Evolutionary conservation across 495 filamentous ascomycete genomes (phyloP), one percentile per base, ranked within the genome.

Genomic region (Aspergillus indologenus): DNA sequence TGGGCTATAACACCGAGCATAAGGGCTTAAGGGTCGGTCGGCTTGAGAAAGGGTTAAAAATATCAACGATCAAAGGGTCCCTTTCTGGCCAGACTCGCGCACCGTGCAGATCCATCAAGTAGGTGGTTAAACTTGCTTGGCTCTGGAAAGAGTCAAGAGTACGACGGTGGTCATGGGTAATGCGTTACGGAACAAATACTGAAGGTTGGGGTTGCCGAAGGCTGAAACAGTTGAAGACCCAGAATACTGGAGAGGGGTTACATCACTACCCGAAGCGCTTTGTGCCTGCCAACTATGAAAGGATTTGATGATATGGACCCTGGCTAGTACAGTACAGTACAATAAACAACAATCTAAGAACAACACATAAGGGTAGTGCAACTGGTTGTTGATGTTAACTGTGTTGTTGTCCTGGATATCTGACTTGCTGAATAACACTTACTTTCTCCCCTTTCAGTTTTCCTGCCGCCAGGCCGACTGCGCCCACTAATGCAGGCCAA

Each of bases 401-500:
- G n/a, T n/a, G 34, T 40, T 40, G 34, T 40, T 40, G 12, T 40
- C 12, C 7, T 40, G 34, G n/a, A n/a, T n/a, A n/a, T 40, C 34
- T 40, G 12, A 11, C 26, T 9, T 29, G 26, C 26, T 29, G 26
- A 29, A 4, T 29, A 29, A 29, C 26, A n/a, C n/a, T n/a, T n/a
- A n/a, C 26, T 29, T 29, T 29, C 34, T 40, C 34, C 2, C 12
- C 12, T 15, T 40, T 40, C 26, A 3, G 5, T 40, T 40, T 40
- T 11, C 34, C 34, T 4, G 7, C 34, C 5, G 34, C 34, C 34
- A 40, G 34, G 5, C 34, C 34, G 34, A 40, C 34, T 40, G 34
- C 34, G 34, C 34, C 50, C 34, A 43, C 43, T 59, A 40, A 53
- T 53, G 48, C 48, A 53, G 54, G 43, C 50, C 45, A 52, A 53